Base-by-base conservation (phyloP, 2,329 filamentous ascomycete genomes). In the Podosphaera leucotricha region DNA sequence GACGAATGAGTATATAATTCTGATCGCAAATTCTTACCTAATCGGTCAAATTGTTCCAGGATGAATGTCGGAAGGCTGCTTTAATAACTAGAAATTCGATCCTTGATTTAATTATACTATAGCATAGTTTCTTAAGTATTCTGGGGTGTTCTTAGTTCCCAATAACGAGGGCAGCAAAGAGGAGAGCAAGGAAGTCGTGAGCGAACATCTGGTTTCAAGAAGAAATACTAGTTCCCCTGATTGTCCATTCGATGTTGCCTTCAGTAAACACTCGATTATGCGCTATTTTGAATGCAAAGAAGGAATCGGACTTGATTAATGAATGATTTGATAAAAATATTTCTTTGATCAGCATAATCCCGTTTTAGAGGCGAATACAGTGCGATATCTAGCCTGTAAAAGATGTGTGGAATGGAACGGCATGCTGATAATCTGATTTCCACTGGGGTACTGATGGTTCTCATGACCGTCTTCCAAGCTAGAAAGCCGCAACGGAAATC, bases 351-450 rank as follows among this genome's bases (percentile, higher is more conserved):
- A 36, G 16, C 30, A 35, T 35, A 43, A 13, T 24, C 26, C 41
- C 28, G 41, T n/a, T 35, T 63, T 19, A 63, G 50, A 20, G 54
- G 51, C 42, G 52, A 46, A 52, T 64, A 64, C 50, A 53, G 60
- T 30, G 13, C 26, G 16, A 36, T 36, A 21, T 43, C 18, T 18
- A 43, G 24, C 13, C 28, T 43, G 22, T 21, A 21, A 3, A 16
- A 43, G 13, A 21, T 43, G 16, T 20, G 30, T 36, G 3, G 33
- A 43, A 10, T 43, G 21, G n/a, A 16, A 19, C 22, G 19, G 30
- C 22, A 43, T 21, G 18, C 47, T 24, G 38, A 48, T 51, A 41
- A 54, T 55, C n/a, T n/a, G n/a, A n/a, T n/a, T n/a, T n/a, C n/a
- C n/a, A n/a, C n/a, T n/a, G n/a, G n/a, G n/a, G n/a, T n/a, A n/a